Evolutionary conservation across 441 rosid genomes (phyloP).

Genomic region (Adansonia rubrostipa): DNA sequence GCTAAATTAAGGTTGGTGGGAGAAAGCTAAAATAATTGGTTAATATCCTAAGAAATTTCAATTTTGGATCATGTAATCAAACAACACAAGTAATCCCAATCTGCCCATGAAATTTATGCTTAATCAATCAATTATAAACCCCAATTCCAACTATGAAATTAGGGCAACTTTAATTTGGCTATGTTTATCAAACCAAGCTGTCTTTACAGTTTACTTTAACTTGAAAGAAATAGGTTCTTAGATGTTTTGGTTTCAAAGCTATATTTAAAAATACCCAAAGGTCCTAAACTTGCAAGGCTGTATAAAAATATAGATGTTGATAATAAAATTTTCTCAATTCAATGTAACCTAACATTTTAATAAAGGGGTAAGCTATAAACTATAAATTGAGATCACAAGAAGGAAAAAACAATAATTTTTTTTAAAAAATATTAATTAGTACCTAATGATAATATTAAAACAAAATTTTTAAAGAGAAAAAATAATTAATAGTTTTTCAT

Average conservation of each 20-base stretch:
- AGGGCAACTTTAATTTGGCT: background rate
- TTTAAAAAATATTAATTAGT: too few species aligned
- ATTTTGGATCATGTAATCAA: background rate
- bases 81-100: background rate
- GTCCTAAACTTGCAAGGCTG: background rate
- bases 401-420: too few species aligned
- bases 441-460: too few species aligned
- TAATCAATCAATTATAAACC: background rate
- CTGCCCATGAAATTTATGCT: background rate
- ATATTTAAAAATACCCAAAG: background rate
- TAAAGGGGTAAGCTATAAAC: background rate
- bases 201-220: background rate
- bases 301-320: background rate
- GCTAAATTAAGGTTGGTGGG: conserved; percentile 29
- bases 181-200: background rate
- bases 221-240: background rate
- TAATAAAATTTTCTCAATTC: background rate
- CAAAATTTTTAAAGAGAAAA: too few species aligned
- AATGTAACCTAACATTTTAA: background rate
- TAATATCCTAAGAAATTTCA: background rate
- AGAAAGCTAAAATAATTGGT: conserved; percentile 13
- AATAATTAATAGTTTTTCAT: too few species aligned
- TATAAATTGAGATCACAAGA: too few species aligned
- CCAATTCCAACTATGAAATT: background rate
- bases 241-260: background rate